Evolutionary conservation across 768 basidiomycete species (phyloP), one percentile per base, ranked within the genome.

Genomic region (Neoboletus subvelutipes): DNA sequence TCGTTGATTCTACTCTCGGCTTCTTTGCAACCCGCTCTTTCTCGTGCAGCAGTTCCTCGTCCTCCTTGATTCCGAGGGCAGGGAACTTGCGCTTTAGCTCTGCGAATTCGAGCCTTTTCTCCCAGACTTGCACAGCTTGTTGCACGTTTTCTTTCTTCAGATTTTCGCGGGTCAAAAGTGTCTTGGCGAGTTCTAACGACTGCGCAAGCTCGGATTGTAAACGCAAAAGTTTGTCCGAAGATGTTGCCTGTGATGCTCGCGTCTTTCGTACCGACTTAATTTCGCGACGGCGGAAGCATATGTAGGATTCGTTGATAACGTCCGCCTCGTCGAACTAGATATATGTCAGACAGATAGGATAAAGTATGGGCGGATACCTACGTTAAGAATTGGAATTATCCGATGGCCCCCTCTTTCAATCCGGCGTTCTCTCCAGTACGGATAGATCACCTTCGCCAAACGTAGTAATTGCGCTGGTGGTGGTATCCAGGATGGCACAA

Each of bases 261-360:
- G 96, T 98, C 76, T 98, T 98, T 59, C 97, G 86, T 45, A 92
- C 83, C 4, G 92, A 86, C 71, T 98, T 98, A 73, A 90, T 87
- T 70, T 98, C 96, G 53, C 95, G 87, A 58, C 94, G 83, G 37
- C 97, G 85, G 81, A 99, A 99, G 74, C 97, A 99, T 45, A 98
- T 90, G 61, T 98, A 98, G 0, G 96, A 95, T 65, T 96, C 94
- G 54, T 92, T 93, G 62, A 81, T 81, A 45, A 87, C 87, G 70
- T 97, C 94, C 20, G 88, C 81, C 75, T 98, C 95, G 70, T 98
- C 94, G 65, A 83, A 87, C 89, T 92, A 41, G 5, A 40, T 2
- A 43, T 24, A 5, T 4, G 15, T 63, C 45, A 62, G 56, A 43
- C 24, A 56, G 45, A 49, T 31, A 13, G 17, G 29, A 43, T 5